Evolutionary conservation across 805 yeast species (phyloP).

Genomic region (Starmerella riodocensis): DNA sequence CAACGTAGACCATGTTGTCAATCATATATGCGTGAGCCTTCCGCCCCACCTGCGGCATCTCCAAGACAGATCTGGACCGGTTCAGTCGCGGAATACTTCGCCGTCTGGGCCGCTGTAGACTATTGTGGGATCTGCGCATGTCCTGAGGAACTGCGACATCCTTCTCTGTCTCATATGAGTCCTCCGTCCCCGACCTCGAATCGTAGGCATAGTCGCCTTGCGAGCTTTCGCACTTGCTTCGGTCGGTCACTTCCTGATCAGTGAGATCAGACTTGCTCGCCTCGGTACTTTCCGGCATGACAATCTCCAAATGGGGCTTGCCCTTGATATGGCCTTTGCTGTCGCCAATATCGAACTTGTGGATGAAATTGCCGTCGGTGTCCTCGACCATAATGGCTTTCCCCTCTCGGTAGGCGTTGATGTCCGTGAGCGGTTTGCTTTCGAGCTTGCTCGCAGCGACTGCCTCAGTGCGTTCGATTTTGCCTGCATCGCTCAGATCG

Average conservation of each 20-base stretch:
- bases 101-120: slow-evolving; percentile 11
- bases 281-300: slow-evolving; percentile 11
- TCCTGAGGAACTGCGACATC: not conserved
- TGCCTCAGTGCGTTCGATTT: slow-evolving; percentile 15
- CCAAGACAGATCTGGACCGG: slow-evolving; percentile 5
- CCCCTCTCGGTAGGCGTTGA: slow-evolving; percentile 57
- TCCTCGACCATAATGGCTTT: slow-evolving; percentile 62
- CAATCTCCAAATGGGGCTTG: slow-evolving; percentile 15
- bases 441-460: slow-evolving; percentile 18
- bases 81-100: slow-evolving; percentile 8
- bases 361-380: slow-evolving; percentile 66
- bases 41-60: slow-evolving; percentile 12
- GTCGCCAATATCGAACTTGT: slow-evolving; percentile 34
- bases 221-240: not conserved
- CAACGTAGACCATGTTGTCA: slow-evolving; percentile 67
- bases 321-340: slow-evolving; percentile 10
- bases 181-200: not conserved
- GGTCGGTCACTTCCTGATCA: too few species aligned
- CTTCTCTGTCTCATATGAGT: slow-evolving; percentile 1
- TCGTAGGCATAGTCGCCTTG: not conserved
- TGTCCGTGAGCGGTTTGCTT: slow-evolving; percentile 20
- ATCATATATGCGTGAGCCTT: slow-evolving; percentile 52
- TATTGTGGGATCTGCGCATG: slow-evolving; percentile 12
- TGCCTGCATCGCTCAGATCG: slow-evolving; percentile 13
- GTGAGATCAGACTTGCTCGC: not conserved